phyloP scores from a whole-genome alignment of 1,139 yeast genomes.

The Geotrichum candidum region DNA sequence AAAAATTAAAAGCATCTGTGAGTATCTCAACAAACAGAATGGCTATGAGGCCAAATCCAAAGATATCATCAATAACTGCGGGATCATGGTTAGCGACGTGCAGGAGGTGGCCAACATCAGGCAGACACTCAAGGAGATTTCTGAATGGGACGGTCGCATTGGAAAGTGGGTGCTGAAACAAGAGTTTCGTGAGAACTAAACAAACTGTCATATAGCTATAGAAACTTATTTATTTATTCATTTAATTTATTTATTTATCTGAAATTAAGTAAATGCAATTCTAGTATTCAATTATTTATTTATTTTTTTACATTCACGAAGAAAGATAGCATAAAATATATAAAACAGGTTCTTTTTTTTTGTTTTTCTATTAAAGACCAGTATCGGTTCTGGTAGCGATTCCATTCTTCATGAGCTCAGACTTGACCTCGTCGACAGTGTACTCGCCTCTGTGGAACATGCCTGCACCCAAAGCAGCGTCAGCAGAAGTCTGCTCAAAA shows the following conservation, averaged over 20 bases:
- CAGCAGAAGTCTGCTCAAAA: constrained; percentile 71
- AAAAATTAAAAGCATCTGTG: constrained; percentile 25
- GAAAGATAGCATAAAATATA: not conserved
- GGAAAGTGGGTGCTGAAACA: constrained; percentile 63
- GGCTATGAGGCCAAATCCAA: constrained; percentile 41
- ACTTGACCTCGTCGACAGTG: constrained; percentile 77
- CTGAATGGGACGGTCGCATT: constrained; percentile 54
- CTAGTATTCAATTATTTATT: not conserved
- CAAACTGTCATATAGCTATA: not conserved
- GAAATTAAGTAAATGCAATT: not conserved
- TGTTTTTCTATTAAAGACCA: not conserved
- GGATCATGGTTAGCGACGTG: constrained; percentile 45
- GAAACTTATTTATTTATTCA: not conserved
- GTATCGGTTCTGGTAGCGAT: constrained; percentile 15
- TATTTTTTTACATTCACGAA: not conserved
- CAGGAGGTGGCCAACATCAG: constrained; percentile 59
- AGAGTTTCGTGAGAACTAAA: constrained; percentile 38
- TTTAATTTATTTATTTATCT: not conserved
- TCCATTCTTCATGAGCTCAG: constrained; percentile 21
- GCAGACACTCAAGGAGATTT: constrained; percentile 61
- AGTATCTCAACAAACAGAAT: constrained; percentile 30
- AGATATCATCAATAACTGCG: constrained; percentile 49
- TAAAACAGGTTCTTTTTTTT: not conserved
- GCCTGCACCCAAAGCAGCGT: constrained; percentile 98
- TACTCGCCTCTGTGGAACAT: constrained; percentile 94